These are phyloP conservation scores for Lumnitzera racemosa DNA, from an alignment of 345 rosid genomes.

Conservation along the genomic window DNA sequence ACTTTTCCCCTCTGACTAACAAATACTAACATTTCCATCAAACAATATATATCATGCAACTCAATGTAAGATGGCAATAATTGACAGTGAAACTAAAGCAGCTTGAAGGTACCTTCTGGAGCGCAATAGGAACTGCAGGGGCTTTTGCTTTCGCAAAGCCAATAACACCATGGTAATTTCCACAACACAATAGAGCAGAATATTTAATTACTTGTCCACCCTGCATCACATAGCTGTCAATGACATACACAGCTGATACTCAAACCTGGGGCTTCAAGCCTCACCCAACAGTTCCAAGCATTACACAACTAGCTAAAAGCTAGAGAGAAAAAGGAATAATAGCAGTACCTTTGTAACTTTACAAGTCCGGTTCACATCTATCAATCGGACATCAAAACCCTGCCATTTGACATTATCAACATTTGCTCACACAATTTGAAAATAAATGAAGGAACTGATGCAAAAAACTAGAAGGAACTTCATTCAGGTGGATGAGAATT, in stretches of 20 bases:
- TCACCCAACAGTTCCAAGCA: not conserved
- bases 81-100: not conserved
- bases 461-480: not conserved
- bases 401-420: slow-evolving; percentile 18
- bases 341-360: slow-evolving; percentile 81
- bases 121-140: slow-evolving; percentile 64
- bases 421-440: slow-evolving; percentile 1
- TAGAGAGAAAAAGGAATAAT: not conserved
- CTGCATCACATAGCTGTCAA: slow-evolving; percentile 23
- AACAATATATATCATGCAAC: not conserved
- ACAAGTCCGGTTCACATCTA: slow-evolving; percentile 81
- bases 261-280: not conserved
- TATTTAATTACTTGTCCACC: slow-evolving; percentile 77
- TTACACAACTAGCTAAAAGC: not conserved
- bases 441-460: slow-evolving; percentile 3
- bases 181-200: slow-evolving; percentile 81
- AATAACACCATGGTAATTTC: slow-evolving; percentile 82
- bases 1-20: no score
- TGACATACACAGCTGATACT: not conserved
- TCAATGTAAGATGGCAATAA: no score
- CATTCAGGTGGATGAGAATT: not conserved
- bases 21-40: no score
- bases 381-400: slow-evolving; percentile 88
- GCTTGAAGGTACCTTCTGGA: slow-evolving; percentile 59
- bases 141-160: slow-evolving; percentile 93